These are phyloP conservation scores for Ophiostoma triangulosporum DNA, from an alignment of 2,329 filamentous ascomycete genomes.

Conservation along the genomic window DNA sequence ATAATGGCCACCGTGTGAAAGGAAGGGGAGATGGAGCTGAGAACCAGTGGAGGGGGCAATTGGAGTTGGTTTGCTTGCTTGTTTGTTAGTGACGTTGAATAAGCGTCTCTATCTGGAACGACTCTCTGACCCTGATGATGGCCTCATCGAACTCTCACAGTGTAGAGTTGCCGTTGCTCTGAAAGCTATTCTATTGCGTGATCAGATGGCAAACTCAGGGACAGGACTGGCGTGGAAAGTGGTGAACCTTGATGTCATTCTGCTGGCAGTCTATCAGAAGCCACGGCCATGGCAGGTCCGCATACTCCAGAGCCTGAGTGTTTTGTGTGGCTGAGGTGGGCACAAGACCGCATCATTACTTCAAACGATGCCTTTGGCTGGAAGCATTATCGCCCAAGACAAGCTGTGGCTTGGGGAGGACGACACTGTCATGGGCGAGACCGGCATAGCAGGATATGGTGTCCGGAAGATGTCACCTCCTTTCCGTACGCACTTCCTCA, in stretches of 20 bases:
- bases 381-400: too few species aligned
- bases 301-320: background rate
- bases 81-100: too few species aligned
- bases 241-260: background rate
- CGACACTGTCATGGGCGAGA: background rate
- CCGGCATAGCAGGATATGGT: background rate
- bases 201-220: background rate
- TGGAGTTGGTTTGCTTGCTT: too few species aligned
- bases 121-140: background rate
- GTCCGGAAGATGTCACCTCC: background rate
- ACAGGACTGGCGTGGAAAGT: background rate
- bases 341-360: too few species aligned
- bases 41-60: too few species aligned
- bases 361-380: too few species aligned
- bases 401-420: background rate
- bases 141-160: background rate
- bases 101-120: background rate
- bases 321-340: background rate
- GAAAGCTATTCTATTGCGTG: background rate
- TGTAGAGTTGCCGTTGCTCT: background rate
- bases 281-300: background rate
- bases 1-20: too few species aligned
- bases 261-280: background rate
- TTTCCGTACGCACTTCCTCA: background rate
- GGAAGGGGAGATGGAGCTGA: too few species aligned